phyloP scores from a whole-genome alignment of 2,329 filamentous ascomycete genomes.

The Dothidotthia symphoricarpi region DNA sequence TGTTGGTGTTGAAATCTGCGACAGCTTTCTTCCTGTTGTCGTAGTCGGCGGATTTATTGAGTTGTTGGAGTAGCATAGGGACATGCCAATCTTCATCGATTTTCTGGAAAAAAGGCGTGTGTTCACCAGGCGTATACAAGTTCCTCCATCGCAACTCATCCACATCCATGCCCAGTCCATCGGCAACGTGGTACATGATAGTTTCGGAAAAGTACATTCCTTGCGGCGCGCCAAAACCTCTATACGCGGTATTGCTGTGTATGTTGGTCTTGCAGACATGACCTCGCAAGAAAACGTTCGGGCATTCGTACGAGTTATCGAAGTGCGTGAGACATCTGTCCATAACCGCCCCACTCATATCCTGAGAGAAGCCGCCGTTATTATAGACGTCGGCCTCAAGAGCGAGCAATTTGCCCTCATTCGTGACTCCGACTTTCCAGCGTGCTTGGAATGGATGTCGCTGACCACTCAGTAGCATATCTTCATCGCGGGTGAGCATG shows the following conservation, averaged over 20 bases:
- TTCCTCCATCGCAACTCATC: conserved; percentile 80
- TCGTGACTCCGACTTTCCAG: conserved; percentile 91
- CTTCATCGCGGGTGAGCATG: conserved; percentile 94
- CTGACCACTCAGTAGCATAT: conserved; percentile 87
- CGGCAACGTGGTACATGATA: conserved; percentile 85
- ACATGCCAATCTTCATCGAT: conserved; percentile 85
- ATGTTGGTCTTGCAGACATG: conserved; percentile 90
- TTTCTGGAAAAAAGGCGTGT: conserved; percentile 86
- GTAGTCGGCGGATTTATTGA: conserved; percentile 73
- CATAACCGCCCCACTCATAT: conserved; percentile 71
- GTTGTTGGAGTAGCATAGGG: conserved; percentile 84
- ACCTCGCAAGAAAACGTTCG: conserved; percentile 80
- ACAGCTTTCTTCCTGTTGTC: conserved; percentile 65
- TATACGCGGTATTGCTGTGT: conserved; percentile 93
- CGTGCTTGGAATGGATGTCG: conserved; percentile 83
- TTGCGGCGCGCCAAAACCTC: conserved; percentile 91
- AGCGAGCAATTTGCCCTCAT: conserved; percentile 86
- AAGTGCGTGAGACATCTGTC: conserved; percentile 82
- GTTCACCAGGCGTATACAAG: conserved; percentile 72
- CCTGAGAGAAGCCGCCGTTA: conserved; percentile 78
- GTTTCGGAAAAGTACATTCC: conserved; percentile 90
- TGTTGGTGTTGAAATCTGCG: conserved; percentile 72
- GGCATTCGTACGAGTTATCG: conserved; percentile 84
- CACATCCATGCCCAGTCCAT: conserved; percentile 78
- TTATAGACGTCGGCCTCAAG: conserved; percentile 86